Evolutionary conservation across 2,329 filamentous ascomycete genomes (phyloP), one percentile per base, ranked within the genome.

Genomic region (Cryphonectria nitschkei): DNA sequence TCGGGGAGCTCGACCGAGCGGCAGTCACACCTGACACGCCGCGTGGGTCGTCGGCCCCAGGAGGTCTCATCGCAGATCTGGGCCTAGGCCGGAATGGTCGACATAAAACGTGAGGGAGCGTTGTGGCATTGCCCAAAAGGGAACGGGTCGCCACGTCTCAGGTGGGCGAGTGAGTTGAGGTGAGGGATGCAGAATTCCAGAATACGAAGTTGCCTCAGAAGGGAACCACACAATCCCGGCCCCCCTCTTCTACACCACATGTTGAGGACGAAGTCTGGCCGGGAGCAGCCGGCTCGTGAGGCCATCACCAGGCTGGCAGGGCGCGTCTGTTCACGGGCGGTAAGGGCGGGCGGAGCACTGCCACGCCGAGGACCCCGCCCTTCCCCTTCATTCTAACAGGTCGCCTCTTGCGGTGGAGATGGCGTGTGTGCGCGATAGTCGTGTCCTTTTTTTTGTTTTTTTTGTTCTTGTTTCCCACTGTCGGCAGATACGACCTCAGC

Each of bases 31-130:
- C 37, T 62, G 62, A 65, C 16, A 65, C 26, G 39, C n/a, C 62
- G 62, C 62, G 39, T 65, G 69, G 54, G 69, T 50, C 46, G 46
- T 19, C 46, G 60, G n/a, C 37, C 32, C 65, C 69, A 65, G 52
- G 69, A 63, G 39, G 26, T 54, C 32, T 29, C 58, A 32, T 41
- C 60, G 60, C 16, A 46, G 19, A 32, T 54, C 64, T 39, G 60
- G 41, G 32, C 16, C 69, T 70, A 70, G 39, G 65, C 69, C 46
- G 29, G 65, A 70, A 65, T 14, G 22, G 69, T 70, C 69, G 61
- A 68, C 26, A 26, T 71, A 52, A 68, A 72, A 66, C 58, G 11
- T 34, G 34, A 39, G 19, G 58, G 58, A 22, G 34, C 34, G 46
- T 9, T 37, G 58, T 34, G 68, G 68, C 58, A 70, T 72, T 70